These are phyloP conservation scores for Haplosporangium gracile DNA, from an alignment of 192 early-diverging fungal species.

Conservation along the genomic window DNA sequence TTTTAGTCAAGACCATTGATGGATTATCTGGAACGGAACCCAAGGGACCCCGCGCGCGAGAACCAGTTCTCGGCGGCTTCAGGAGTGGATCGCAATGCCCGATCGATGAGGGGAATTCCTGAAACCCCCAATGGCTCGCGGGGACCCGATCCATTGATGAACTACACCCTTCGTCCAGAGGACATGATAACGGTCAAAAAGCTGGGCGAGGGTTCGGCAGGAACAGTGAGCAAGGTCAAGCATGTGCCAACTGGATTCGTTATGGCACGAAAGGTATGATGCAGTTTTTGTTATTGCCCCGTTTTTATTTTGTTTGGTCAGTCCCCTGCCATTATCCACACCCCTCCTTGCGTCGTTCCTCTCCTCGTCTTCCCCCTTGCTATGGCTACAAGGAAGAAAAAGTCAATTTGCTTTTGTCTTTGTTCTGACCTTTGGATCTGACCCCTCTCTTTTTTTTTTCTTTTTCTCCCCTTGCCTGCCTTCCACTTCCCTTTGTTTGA, in stretches of 20 bases:
- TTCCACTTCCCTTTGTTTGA: constrained; percentile 10
- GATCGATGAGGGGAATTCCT: constrained; percentile 44
- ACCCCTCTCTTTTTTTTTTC: background rate
- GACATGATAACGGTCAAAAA: constrained; percentile 82
- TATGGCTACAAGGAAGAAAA: background rate
- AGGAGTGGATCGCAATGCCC: constrained; percentile 29
- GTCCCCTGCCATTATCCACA: background rate
- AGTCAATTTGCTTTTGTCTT: background rate
- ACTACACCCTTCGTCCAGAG: constrained; percentile 60
- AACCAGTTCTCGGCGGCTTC: constrained; percentile 33
- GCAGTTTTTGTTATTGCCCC: background rate
- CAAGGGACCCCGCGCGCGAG: constrained; percentile 45
- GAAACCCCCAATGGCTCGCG: constrained; percentile 41
- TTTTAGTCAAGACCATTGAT: constrained; percentile 36
- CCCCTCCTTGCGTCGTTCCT: background rate
- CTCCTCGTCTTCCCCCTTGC: background rate
- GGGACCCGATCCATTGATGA: constrained; percentile 42
- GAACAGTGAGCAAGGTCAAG: constrained; percentile 89
- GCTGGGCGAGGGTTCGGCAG: constrained; percentile 90
- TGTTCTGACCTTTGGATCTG: constrained; percentile 1
- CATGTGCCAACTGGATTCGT: constrained; percentile 79
- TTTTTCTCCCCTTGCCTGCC: background rate
- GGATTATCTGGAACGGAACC: constrained; percentile 47
- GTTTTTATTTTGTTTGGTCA: constrained; percentile 5
- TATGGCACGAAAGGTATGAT: constrained; percentile 89